These are phyloP conservation scores for Hypoxylon fuscum DNA, from an alignment of 495 filamentous ascomycete species.

Conservation along the genomic window DNA sequence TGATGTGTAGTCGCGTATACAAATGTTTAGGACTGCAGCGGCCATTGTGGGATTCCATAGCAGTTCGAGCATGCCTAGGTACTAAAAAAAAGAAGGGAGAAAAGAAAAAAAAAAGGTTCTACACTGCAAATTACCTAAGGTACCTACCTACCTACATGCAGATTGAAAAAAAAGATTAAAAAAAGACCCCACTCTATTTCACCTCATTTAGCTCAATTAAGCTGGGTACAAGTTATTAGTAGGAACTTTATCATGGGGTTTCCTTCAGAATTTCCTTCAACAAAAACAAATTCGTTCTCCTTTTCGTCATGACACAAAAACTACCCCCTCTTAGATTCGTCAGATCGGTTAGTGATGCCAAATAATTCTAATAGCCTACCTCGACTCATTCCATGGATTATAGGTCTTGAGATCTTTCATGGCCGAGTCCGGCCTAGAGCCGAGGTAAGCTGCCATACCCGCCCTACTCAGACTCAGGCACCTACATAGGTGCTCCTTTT, in stretches of 20 bases:
- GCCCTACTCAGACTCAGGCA: too few relatives aligned
- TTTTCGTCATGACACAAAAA: constrained; percentile 40
- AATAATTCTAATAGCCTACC: neutral
- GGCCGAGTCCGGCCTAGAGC: constrained; percentile 84
- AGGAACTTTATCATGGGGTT: too few relatives aligned
- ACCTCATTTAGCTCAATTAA: too few relatives aligned
- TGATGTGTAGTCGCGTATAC: constrained; percentile 81
- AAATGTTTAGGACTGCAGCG: too few relatives aligned
- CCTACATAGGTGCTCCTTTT: constrained; percentile 2
- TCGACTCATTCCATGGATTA: too few relatives aligned
- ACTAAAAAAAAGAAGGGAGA: constrained; percentile 12
- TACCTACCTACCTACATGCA: too few relatives aligned
- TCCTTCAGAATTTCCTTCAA: constrained; percentile 14
- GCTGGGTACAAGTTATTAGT: too few relatives aligned
- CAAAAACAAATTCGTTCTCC: neutral
- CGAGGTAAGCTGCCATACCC: constrained; percentile 80
- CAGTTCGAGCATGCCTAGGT: constrained; percentile 5
- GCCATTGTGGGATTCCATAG: too few relatives aligned
- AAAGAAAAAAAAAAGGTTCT: neutral
- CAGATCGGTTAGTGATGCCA: constrained; percentile 44
- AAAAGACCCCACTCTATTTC: constrained; percentile 17
- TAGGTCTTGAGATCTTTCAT: constrained; percentile 86
- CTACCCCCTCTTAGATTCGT: constrained; percentile 52
- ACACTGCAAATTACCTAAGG: too few relatives aligned
- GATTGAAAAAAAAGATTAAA: too few relatives aligned